Conservation (phyloP, 495 filamentous ascomycete species). For the Terfezia boudieri region DNA sequence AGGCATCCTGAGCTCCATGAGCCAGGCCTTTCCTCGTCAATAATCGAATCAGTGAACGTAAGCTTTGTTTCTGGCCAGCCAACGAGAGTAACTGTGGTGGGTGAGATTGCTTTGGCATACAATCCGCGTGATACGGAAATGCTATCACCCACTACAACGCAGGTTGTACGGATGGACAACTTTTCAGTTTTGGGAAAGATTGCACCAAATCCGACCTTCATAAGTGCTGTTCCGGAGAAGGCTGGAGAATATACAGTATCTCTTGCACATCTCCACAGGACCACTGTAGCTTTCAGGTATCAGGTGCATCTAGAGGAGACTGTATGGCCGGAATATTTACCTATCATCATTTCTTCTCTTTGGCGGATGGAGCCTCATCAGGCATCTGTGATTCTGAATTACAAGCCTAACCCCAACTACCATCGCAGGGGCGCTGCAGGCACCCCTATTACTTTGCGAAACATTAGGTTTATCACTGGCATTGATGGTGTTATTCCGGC, state of each 20-base stretch:
- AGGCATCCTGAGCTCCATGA: conserved; percentile 66
- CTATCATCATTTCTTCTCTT: conserved; percentile 51
- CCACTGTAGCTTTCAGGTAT: conserved; percentile 80
- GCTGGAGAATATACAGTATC: conserved; percentile 69
- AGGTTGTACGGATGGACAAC: conserved; percentile 63
- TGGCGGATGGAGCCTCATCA: conserved; percentile 74
- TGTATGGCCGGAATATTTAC: conserved; percentile 42
- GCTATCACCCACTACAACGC: neutral
- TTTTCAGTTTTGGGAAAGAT: conserved; percentile 82
- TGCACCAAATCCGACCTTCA: conserved; percentile 78
- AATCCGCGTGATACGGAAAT: conserved; percentile 38
- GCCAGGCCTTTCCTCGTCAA: conserved; percentile 66
- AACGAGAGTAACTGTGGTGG: conserved; percentile 51
- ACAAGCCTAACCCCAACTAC: conserved; percentile 62
- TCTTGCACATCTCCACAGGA: conserved; percentile 43
- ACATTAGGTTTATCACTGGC: conserved; percentile 58
- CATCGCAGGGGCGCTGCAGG: conserved; percentile 17
- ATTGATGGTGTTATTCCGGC: conserved; percentile 46
- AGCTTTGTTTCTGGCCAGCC: conserved; percentile 54
- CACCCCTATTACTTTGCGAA: conserved; percentile 43
- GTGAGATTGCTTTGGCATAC: conserved; percentile 77
- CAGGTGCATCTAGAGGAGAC: conserved; percentile 56
- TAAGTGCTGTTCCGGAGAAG: conserved; percentile 45
- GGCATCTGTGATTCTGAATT: conserved; percentile 61
- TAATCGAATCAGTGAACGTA: conserved; percentile 78